Percentiles rank a stretch among this genome's conserved stretches.
Conservation (phyloP, 176 grass and related monocot genomes). For the Ampelocalamus luodianensis region DNA sequence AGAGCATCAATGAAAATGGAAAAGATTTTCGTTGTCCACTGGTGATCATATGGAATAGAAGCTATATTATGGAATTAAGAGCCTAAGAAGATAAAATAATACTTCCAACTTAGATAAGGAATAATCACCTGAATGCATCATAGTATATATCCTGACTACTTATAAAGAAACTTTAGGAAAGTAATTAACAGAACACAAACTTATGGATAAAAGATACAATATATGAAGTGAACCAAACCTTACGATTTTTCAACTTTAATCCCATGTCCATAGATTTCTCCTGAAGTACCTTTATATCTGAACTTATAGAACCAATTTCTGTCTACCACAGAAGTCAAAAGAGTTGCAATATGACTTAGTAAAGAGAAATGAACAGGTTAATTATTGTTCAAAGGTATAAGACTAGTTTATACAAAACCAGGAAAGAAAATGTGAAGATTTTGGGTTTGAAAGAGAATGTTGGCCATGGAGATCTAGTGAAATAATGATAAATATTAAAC, state of each 20-base stretch:
- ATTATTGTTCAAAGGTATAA: slow-evolving; percentile 23
- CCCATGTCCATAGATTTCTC: slow-evolving; percentile 99
- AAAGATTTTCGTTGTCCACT: neutral
- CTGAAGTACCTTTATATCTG: slow-evolving; percentile 96
- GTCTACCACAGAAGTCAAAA: slow-evolving; percentile 80
- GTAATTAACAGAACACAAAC: neutral
- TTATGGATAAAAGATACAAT: slow-evolving; percentile 28
- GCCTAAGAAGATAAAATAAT: neutral
- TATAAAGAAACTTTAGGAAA: slow-evolving; percentile 1
- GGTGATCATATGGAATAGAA: slow-evolving; percentile 7
- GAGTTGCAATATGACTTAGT: slow-evolving; percentile 49
- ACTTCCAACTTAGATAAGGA: slow-evolving; percentile 18
- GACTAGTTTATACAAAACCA: neutral
- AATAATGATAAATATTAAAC: neutral
- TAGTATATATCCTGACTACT: neutral
- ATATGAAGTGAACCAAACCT: slow-evolving; percentile 66
- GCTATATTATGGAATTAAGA: neutral
- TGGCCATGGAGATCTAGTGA: slow-evolving; percentile 8
- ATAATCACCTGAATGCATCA: slow-evolving; percentile 20
- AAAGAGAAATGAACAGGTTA: neutral
- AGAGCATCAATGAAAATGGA: neutral
- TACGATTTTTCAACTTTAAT: slow-evolving; percentile 95
- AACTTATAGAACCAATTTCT: slow-evolving; percentile 99
- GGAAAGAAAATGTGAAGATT: neutral
- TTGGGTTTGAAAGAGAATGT: neutral